Evolutionary conservation across 768 basidiomycete species (phyloP).

Genomic region (Hypholoma fasciculare): DNA sequence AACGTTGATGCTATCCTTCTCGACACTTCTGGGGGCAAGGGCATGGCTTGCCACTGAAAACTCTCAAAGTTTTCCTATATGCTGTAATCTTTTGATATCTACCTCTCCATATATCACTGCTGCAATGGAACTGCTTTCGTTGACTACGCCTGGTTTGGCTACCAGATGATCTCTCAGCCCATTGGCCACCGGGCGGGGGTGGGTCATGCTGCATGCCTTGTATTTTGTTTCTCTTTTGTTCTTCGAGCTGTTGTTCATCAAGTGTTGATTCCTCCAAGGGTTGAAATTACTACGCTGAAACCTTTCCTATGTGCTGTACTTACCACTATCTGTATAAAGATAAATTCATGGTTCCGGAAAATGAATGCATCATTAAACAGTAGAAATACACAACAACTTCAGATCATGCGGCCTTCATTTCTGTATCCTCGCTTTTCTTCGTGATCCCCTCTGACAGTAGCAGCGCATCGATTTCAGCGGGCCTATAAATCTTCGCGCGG

Average conservation of each 20-base stretch:
- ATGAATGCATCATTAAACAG: conserved; percentile 7
- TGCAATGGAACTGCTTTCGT: not conserved
- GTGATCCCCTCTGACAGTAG: conserved; percentile 77
- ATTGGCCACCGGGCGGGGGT: no score
- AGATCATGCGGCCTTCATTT: conserved; percentile 61
- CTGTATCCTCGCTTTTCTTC: conserved; percentile 84
- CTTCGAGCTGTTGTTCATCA: no score
- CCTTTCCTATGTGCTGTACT: not conserved
- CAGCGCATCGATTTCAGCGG: conserved; percentile 85
- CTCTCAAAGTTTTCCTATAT: not conserved
- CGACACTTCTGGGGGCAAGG: conserved; percentile 49
- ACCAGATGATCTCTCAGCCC: no score
- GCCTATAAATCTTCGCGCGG: conserved; percentile 89
- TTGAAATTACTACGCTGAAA: no score
- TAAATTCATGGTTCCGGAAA: not conserved
- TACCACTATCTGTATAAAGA: not conserved
- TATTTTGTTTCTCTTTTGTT: no score
- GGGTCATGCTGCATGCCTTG: no score
- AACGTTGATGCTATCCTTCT: conserved; percentile 60
- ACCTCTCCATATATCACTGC: not conserved
- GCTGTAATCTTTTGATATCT: conserved; percentile 8
- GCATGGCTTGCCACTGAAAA: conserved; percentile 76
- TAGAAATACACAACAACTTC: conserved; percentile 26
- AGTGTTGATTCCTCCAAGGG: no score
- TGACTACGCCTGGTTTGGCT: not conserved